Conservation (phyloP, 2,329 filamentous ascomycete species). For the Hymenoscyphus infarciens region DNA sequence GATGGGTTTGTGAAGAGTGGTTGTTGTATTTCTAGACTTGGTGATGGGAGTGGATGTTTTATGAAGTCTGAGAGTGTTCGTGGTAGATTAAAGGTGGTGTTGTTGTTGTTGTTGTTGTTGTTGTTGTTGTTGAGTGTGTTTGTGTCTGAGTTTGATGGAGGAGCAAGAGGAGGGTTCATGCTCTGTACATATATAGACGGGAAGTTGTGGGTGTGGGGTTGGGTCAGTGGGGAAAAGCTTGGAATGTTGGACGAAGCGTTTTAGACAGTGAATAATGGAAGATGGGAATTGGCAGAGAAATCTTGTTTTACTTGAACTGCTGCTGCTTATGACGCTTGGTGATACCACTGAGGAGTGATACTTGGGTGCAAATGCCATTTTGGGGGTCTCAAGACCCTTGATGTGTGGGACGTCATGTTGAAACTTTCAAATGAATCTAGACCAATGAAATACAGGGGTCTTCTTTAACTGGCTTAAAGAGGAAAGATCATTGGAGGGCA, state of each 20-base stretch:
- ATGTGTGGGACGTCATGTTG: slow-evolving; percentile 1
- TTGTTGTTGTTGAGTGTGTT: slow-evolving; percentile 9
- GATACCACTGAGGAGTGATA: no score
- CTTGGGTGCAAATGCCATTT: background rate
- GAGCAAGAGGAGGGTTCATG: no score
- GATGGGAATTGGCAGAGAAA: background rate
- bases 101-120: slow-evolving; percentile 1
- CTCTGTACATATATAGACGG: slow-evolving; percentile 15
- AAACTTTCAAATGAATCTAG: no score
- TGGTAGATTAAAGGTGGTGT: background rate
- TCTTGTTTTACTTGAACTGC: background rate
- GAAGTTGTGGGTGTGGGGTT: background rate
- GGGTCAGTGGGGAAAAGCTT: background rate
- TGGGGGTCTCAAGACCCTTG: background rate
- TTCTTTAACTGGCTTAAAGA: background rate
- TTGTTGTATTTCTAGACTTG: background rate
- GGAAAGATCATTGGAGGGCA: background rate
- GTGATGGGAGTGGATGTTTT: background rate
- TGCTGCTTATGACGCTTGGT: no score
- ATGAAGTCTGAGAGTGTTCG: slow-evolving; percentile 11
- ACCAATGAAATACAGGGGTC: background rate
- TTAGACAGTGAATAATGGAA: background rate
- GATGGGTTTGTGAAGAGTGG: background rate
- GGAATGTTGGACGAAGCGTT: background rate
- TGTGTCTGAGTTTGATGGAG: slow-evolving; percentile 12